Evolutionary conservation across 2,329 filamentous ascomycete species (phyloP).

Genomic region (Sclerotinia borealis): DNA sequence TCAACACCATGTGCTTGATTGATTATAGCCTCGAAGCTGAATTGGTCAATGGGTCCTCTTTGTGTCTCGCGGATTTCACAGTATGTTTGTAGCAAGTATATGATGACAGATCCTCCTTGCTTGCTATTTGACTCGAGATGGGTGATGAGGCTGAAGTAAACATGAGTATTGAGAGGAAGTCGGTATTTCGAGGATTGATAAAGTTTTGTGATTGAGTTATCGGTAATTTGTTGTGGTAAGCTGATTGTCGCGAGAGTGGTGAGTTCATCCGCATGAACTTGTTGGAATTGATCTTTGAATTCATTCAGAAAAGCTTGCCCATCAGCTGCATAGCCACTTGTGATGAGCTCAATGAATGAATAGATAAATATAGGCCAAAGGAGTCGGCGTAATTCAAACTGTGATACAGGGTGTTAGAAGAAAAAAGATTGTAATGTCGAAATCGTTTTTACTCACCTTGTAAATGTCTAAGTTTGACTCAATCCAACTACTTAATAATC

Average conservation of each 20-base stretch:
- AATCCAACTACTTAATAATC: conserved; percentile 72
- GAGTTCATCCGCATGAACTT: conserved; percentile 74
- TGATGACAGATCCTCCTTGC: conserved; percentile 71
- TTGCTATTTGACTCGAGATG: conserved; percentile 84
- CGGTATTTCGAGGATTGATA: conserved; percentile 86
- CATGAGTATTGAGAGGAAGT: conserved; percentile 79
- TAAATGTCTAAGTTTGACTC: conserved; percentile 91
- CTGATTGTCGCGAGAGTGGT: conserved; percentile 67
- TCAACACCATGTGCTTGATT: conserved; percentile 51
- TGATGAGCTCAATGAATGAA: conserved; percentile 76
- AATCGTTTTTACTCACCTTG: conserved; percentile 52
- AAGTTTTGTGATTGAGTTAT: conserved; percentile 70
- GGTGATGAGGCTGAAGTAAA: conserved; percentile 76
- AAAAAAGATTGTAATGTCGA: no score
- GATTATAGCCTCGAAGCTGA: conserved; percentile 55
- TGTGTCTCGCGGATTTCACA: conserved; percentile 53
- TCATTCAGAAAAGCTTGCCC: conserved; percentile 65
- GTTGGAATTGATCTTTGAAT: conserved; percentile 66
- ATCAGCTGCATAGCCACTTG: conserved; percentile 64
- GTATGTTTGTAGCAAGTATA: conserved; percentile 60
- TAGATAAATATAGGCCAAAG: conserved; percentile 95
- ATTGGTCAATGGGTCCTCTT: conserved; percentile 58
- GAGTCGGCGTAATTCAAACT: conserved; percentile 82
- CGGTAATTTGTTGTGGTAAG: conserved; percentile 69
- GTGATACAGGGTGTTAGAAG: conserved; percentile 2